Base-by-base conservation (phyloP, 2,329 filamentous ascomycete genomes). In the Penicillium sp. region DNA sequence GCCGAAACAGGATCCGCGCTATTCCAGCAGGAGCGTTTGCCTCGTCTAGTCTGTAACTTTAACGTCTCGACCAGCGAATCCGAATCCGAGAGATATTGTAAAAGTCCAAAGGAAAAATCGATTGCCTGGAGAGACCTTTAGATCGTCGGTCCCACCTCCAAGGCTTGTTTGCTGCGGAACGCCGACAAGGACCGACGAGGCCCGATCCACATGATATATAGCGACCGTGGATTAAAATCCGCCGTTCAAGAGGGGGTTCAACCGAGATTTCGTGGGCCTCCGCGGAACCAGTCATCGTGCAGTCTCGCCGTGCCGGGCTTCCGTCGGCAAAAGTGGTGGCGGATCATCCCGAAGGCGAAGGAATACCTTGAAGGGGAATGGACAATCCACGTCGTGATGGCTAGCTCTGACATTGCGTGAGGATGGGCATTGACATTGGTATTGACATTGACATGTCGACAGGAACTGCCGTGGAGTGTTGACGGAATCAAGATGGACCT, bases 181-280 rank as follows among this genome's bases (percentile, higher is more conserved):
- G 45, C 58, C 58, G 58, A 61, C 49, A 43, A 51, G 20, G 40
- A 54, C 59, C 59, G 59, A 60, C 44, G 30, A 48, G 21, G 26
- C 49, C 59, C 58, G 58, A 58, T 23, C 4, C n/a, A 20, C 36
- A 26, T 24, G 26, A 26, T 41, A 20, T 40, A 30, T 47, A 40
- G 26, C 23, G 15, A 43, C 18, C 26, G 32, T 48, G 47, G 52
- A 59, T 58, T 44, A 43, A 43, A 50, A 52, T 58, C 52, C 52
- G 52, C 52, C 20, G 3, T 12, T 18, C n/a, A 37, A 46, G 51
- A 54, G 52, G 48, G 51, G 52, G 5, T 23, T 20, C n/a, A 29
- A 42, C 39, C 26, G 12, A 42, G 15, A 3, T 29, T n/a, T 30
- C 50, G 46, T 49, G 34, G 46, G 40, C 42, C 46, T 37, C 36